A percentile compares a stretch with the other conserved stretches of the same genome.
These are phyloP conservation scores for Daedaleopsis nitida DNA, from an alignment of 768 basidiomycete genomes.

Conservation along the genomic window DNA sequence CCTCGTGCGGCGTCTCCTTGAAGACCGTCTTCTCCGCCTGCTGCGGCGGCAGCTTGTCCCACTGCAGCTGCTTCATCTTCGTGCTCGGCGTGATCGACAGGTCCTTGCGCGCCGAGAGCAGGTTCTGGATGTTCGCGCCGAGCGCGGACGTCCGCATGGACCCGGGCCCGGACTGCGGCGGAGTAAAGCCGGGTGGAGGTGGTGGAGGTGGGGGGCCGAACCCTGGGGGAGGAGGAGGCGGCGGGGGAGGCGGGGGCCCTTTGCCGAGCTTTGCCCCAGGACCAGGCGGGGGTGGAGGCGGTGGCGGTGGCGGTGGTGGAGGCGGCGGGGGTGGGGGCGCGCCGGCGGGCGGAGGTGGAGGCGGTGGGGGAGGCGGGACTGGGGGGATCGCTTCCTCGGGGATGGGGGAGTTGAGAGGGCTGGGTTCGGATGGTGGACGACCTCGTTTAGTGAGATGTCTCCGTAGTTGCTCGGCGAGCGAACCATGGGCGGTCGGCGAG, in stretches of 20 bases:
- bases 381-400: conserved; percentile 39
- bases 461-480: conserved; percentile 63
- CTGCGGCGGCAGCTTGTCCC: conserved; percentile 96
- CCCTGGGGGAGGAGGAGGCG: conserved; percentile 40
- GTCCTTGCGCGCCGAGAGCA: conserved; percentile 76
- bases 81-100: conserved; percentile 80
- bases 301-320: conserved; percentile 31
- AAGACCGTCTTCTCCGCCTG: conserved; percentile 86
- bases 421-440: conserved; percentile 41
- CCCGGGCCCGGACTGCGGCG: conserved; percentile 39
- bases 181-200: conserved; percentile 32
- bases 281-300: conserved; percentile 35
- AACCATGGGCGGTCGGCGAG: conserved; percentile 38
- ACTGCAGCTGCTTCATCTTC: conserved; percentile 98
- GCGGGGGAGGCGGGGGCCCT: conserved; percentile 37
- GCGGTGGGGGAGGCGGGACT: conserved; percentile 25
- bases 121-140: conserved; percentile 56
- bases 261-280: conserved; percentile 20
- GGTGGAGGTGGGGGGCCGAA: conserved; percentile 34
- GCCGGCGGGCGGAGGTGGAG: conserved; percentile 24
- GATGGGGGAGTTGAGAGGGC: conserved; percentile 36
- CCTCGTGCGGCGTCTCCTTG: conserved; percentile 71
- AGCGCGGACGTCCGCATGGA: conserved; percentile 65
- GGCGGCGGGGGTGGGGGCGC: conserved; percentile 29
- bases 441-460: conserved; percentile 58